A percentile compares a stretch with the other conserved stretches of the same genome.
Conservation (phyloP, 345 rosid genomes). For the Murraya paniculata region DNA sequence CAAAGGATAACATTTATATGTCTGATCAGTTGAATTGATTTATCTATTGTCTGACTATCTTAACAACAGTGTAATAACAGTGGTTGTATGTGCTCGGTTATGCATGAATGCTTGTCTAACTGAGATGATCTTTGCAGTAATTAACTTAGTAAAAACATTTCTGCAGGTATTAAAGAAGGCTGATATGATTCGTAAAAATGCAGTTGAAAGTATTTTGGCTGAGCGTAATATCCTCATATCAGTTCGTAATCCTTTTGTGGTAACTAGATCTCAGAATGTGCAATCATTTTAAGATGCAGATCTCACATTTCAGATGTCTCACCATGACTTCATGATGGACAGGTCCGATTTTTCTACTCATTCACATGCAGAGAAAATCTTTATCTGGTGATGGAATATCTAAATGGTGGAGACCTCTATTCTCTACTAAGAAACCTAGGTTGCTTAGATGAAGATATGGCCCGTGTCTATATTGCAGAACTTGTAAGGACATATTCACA, state of each 20-base stretch:
- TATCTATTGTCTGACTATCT: background rate
- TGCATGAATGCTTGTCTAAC: background rate
- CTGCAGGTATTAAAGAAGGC: slow-evolving; percentile 86
- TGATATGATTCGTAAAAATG: slow-evolving; percentile 96
- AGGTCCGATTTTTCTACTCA: slow-evolving; percentile 97
- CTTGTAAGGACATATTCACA: slow-evolving; percentile 56
- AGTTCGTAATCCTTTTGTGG: slow-evolving; percentile 97
- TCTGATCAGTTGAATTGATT: background rate
- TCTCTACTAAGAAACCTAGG: slow-evolving; percentile 86
- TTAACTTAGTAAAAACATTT: slow-evolving; percentile 11
- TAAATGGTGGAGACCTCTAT: slow-evolving; percentile 96
- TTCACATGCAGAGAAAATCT: slow-evolving; percentile 98
- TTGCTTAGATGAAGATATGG: slow-evolving; percentile 95
- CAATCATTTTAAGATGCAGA: slow-evolving; percentile 12
- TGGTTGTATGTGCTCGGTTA: background rate
- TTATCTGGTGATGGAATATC: slow-evolving; percentile 95
- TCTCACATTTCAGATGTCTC: slow-evolving; percentile 22
- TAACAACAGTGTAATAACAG: background rate
- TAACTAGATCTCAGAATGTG: slow-evolving; percentile 32
- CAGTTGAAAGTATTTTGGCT: slow-evolving; percentile 93
- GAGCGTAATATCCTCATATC: slow-evolving; percentile 96
- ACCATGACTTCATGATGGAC: slow-evolving; percentile 37
- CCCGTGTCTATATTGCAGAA: slow-evolving; percentile 89
- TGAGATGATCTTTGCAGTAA: background rate
- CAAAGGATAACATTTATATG: background rate